Evolutionary conservation across 2,329 filamentous ascomycete genomes (phyloP), one percentile per base, ranked within the genome.

Genomic region (Aspergillus novofumigatus): DNA sequence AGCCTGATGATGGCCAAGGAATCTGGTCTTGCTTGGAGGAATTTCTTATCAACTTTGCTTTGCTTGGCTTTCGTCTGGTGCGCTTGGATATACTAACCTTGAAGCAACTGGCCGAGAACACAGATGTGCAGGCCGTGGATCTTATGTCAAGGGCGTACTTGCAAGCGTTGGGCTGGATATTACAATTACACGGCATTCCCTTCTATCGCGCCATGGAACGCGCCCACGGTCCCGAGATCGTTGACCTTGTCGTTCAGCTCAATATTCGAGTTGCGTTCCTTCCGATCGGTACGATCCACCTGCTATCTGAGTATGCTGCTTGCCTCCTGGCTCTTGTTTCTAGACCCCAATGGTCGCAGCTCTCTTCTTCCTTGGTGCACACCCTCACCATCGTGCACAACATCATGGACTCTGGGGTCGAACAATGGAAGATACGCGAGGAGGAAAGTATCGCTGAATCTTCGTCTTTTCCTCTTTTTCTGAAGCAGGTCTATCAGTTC

Each of bases 41-140:
- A 26, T 77, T 79, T 51, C 69, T 79, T 50, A 62, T 73, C 11
- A 64, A 69, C 42, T 80, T 70, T 61, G 69, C 70, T 38, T 71
- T 67, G 25, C 66, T 80, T 41, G 64, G 75, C 4, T 62, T 77
- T 14, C 76, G 77, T 47, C 64, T 81, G 45, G 60, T 78, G 41
- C 64, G 65, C 11, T 62, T 78, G 54, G 79, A 81, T 59, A 71
- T 63, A 20, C 49, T 63, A 26, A 60, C 68, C n/a, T 57, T 80
- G 52, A 61, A 59, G 14, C 59, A 65, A 17, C 56, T 70, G 45
- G 54, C 64, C 14, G 61, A 72, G 4, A 69, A 73, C 14, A 51
- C 65, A 20, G 70, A 73, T 10, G 21, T 62, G 3, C 67, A 64
- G 44, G 55, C 62, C 7, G 59, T 63, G 2, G 71, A 74, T 17